phyloP scores from a whole-genome alignment of 2,329 filamentous ascomycete species.

The Fusarium sp. region DNA sequence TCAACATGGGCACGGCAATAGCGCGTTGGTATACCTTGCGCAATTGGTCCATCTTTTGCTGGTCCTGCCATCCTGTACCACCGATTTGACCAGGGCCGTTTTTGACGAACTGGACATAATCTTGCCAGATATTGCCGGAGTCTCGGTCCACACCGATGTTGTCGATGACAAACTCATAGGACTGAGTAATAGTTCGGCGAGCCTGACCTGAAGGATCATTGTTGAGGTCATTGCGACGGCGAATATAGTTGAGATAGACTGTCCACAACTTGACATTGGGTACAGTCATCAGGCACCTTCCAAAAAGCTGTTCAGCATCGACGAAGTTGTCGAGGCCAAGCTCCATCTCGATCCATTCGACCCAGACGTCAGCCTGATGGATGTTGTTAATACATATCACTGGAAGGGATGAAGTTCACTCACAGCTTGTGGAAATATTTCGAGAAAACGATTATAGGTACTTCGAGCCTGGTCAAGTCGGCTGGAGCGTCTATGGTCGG shows the following conservation, averaged over 20 bases:
- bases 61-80: constrained; percentile 92
- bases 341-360: constrained; percentile 89
- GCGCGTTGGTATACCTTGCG: constrained; percentile 94
- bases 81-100: constrained; percentile 87
- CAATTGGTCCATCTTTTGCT: constrained; percentile 96
- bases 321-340: constrained; percentile 85
- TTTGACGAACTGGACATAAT: constrained; percentile 95
- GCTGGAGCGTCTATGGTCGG: constrained; percentile 83
- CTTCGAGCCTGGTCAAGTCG: constrained; percentile 84
- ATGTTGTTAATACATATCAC: constrained; percentile 36
- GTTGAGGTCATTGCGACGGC: constrained; percentile 84
- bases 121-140: constrained; percentile 89
- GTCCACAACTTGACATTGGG: constrained; percentile 91
- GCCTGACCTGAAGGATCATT: constrained; percentile 83
- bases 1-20: constrained; percentile 85
- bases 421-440: constrained; percentile 91
- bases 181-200: constrained; percentile 82
- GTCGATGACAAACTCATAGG: constrained; percentile 92
- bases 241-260: constrained; percentile 94
- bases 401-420: constrained; percentile 56
- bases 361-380: constrained; percentile 90
- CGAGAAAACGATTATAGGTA: constrained; percentile 87
- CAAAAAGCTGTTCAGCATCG: constrained; percentile 85
- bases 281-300: constrained; percentile 79
- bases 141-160: constrained; percentile 93